Evolutionary conservation across 768 basidiomycete genomes (phyloP), one percentile per base, ranked within the genome.

Genomic region (Suillus fuscotomentosus): DNA sequence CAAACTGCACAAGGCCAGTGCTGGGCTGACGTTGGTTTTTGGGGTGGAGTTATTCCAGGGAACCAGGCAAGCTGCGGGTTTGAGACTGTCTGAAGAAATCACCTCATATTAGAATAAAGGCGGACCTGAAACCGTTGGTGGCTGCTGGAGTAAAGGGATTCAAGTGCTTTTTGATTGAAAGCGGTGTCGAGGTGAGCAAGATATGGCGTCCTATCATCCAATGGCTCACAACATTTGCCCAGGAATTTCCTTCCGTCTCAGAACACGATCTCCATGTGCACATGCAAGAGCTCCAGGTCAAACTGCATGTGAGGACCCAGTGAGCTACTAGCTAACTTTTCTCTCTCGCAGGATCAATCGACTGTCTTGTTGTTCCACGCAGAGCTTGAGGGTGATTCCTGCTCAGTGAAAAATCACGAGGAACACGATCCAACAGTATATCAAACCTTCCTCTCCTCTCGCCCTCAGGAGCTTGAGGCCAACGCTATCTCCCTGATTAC

Each of bases 141-240:
- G 73, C 84, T 38, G 85, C 86, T 39, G 96, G 97, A 7, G 91
- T 97, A 38, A 92, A 90, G 78, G 97, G 97, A 0, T 98, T 98
- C 83, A 98, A 99, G 75, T 97, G 95, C 73, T 99, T 98, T 76
- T 79, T 98, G 68, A 95, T 96, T 66, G 90, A 97, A 68, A 97
- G 95, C 70, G 97, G 97, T 31, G 96, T 99, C 20, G 91, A 97
- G 66, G 96, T 95, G 70, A 57, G 80, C 62, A 6, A 22, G 63
- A 48, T 34, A 38, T 41, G 53, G 54, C 22, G 22, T 53, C 24
- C 22, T 39, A 34, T 41, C 56, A 42, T 63, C 61, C 70, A n/a
- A 69, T 60, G 57, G 54, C 34, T 11, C 43, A 63, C 63, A 15
- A 53, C 60, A 24, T 50, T 13, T 41, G 39, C 38, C 41, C 69